Evolutionary conservation across 805 yeast species (phyloP), one percentile per base, ranked within the genome.

Genomic region (Cyberlindnera suaveolens): DNA sequence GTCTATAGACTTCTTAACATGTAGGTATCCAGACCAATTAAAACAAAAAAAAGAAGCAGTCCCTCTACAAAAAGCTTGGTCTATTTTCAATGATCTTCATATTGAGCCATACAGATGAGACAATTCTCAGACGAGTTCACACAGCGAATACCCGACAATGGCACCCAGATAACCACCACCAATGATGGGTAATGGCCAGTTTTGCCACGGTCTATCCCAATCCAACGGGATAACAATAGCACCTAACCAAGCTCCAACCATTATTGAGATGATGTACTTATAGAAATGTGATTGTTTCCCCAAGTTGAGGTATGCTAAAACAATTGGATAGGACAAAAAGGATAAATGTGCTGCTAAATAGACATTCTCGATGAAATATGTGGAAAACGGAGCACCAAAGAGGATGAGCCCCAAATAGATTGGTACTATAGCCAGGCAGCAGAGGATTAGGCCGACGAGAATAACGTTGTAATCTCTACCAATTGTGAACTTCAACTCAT

Each of bases 141-240:
- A 76, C 3, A 70, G 44, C 1, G 71, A 40, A 34, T 78, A 71
- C 3, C 95, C 96, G 3, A 75, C 52, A 26, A 78, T 68, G 3
- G 81, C 75, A n/a, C 96, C 97, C 0, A 70, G 29, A 54, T 86
- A 87, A 0, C 80, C 80, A 2, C 98, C 97, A 8, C 76, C 71
- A 13, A 91, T 68, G 35, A 91, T 71, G 1, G 98, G 91, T 42
- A 88, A 77, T 6, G 99, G 99, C 95, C 96, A 91, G 41, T 71
- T 74, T 63, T 91, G 99, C 99, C 99, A 91, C 20, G 84, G 86
- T 54, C 98, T 74, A 61, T 91, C 99, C 99, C 99, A 91, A 63
- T 91, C 99, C 46, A 93, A 70, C 0, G 98, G 97, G 45, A 93
- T 89, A 1, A 96, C 98, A 31, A 86, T 63, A 3, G 91, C 96